These are phyloP conservation scores for Tulasnella calospora DNA, from an alignment of 768 basidiomycete genomes.

Conservation along the genomic window DNA sequence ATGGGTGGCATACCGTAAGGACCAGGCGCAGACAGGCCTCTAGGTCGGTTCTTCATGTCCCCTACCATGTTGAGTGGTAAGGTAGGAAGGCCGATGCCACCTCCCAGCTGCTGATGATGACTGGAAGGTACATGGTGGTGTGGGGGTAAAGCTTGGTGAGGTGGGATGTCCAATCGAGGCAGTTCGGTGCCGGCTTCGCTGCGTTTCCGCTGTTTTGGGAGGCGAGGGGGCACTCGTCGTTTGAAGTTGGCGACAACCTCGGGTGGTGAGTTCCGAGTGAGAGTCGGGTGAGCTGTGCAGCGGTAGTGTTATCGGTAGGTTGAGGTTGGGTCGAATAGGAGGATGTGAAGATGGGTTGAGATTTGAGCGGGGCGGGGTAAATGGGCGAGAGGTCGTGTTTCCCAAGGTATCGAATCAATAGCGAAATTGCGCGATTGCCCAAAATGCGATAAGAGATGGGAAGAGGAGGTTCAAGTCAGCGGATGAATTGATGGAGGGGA, in stretches of 20 bases:
- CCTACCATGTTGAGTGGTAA: constrained; percentile 18
- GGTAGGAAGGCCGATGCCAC: constrained; percentile 19
- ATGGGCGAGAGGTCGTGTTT: background rate
- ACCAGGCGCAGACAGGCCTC: constrained; percentile 15
- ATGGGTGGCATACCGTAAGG: constrained; percentile 11
- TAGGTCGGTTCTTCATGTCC: constrained; percentile 12
- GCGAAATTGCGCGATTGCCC: background rate
- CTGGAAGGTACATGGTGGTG: constrained; percentile 58
- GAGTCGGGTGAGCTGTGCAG: constrained; percentile 73
- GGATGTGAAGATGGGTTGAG: background rate
- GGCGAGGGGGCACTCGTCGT: constrained; percentile 87
- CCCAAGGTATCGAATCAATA: background rate
- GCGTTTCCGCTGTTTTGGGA: constrained; percentile 81
- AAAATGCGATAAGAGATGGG: background rate
- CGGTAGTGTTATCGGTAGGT: background rate
- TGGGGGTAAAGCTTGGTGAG: constrained; percentile 32
- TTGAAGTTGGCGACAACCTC: constrained; percentile 93
- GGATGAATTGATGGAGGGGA: background rate
- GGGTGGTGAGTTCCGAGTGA: constrained; percentile 83
- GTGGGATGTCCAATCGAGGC: constrained; percentile 25
- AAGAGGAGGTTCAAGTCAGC: background rate
- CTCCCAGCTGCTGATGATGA: constrained; percentile 18
- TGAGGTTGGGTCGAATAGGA: background rate
- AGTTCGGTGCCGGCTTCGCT: constrained; percentile 42
- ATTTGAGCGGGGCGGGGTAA: constrained; percentile 6